Base-by-base conservation (phyloP, 2,329 filamentous ascomycete genomes). In the Pseudogymnoascus destructans region DNA sequence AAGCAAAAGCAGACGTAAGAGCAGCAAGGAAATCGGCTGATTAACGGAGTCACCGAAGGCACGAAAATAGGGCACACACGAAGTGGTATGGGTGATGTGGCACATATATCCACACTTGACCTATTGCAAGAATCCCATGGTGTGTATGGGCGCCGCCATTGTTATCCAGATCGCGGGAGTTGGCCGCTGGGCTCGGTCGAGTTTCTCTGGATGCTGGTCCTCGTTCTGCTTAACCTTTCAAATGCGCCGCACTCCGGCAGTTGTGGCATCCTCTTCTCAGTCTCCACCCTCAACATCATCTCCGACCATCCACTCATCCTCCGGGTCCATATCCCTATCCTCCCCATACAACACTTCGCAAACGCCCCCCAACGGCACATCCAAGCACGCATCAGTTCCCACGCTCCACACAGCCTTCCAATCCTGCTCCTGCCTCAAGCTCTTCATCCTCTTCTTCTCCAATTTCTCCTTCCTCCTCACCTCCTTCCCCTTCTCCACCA, bases 331-430 rank as follows among this genome's bases (percentile, higher is more conserved):
- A 30, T 75, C 72, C 57, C 75, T 72, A 11, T 74, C 73, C 58
- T 81, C 79, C 0, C 89, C 91, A 71, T 97, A 98, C 19, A 98
- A 70, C 32, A 98, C 84, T 74, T 98, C 91, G 68, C 92, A 97
- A 1, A 97, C 92, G 0, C 92, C 93, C 8, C 90, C 91, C 63
- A 97, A 80, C 6, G 93, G 93, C 55, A 98, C 85, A 73, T 98
- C 93, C 87, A 98, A 87, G 6, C 97, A 93, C 1, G 90, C 93
- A 76, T 98, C 93, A 0, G 93, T 98, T 15, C 93, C 90, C 65
- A 88, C 84, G 67, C 84, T 90, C 93, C 93, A 98, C 15, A 95
- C 78, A 60, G 77, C 79, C 67, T 79, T 84, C 92, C 93, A 97
- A 67, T 89, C 80, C 64, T 71, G 67, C 55, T 74, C 70, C 61